A percentile compares a stretch with the other conserved stretches of the same genome.
These are phyloP conservation scores for Pyricularia sp. DNA, from an alignment of 2,329 filamentous ascomycete species.

Conservation along the genomic window DNA sequence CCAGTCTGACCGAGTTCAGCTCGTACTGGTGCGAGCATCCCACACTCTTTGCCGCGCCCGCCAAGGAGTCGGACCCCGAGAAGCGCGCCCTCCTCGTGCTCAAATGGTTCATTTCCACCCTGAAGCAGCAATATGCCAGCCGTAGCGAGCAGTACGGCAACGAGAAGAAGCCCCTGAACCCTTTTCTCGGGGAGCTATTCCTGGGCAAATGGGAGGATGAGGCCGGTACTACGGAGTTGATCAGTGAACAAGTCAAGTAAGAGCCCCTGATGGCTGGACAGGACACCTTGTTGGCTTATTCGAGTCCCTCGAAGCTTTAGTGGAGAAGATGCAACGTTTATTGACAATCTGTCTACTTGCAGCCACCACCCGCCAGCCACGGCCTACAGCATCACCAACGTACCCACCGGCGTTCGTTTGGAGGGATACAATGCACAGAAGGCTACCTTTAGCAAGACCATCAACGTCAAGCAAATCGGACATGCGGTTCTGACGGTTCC, in stretches of 20 bases:
- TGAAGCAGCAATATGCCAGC: conserved; percentile 75
- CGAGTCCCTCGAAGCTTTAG: background rate
- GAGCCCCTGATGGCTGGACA: conserved; percentile 2
- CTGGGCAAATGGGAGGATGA: conserved; percentile 82
- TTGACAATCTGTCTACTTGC: background rate
- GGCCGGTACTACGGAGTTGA: conserved; percentile 71
- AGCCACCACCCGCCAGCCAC: conserved; percentile 91
- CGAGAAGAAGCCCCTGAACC: conserved; percentile 97
- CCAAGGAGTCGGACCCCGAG: conserved; percentile 66
- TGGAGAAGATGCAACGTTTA: background rate
- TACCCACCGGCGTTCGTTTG: conserved; percentile 68
- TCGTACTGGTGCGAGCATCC: conserved; percentile 79
- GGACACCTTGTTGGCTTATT: background rate
- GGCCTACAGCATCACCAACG: conserved; percentile 86
- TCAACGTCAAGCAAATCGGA: conserved; percentile 90
- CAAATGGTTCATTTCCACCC: conserved; percentile 90
- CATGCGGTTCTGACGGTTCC: conserved; percentile 77
- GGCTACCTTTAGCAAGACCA: conserved; percentile 86
- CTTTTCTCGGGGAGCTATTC: conserved; percentile 92
- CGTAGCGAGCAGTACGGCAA: conserved; percentile 73
- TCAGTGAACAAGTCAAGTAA: conserved; percentile 87
- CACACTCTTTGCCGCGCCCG: conserved; percentile 69
- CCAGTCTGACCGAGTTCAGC: conserved; percentile 71
- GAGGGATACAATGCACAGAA: conserved; percentile 94
- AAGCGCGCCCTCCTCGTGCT: conserved; percentile 82